Evolutionary conservation across 1,139 yeast genomes (phyloP), one percentile per base, ranked within the genome.

Genomic region (Scheffersomyces parashehatae): DNA sequence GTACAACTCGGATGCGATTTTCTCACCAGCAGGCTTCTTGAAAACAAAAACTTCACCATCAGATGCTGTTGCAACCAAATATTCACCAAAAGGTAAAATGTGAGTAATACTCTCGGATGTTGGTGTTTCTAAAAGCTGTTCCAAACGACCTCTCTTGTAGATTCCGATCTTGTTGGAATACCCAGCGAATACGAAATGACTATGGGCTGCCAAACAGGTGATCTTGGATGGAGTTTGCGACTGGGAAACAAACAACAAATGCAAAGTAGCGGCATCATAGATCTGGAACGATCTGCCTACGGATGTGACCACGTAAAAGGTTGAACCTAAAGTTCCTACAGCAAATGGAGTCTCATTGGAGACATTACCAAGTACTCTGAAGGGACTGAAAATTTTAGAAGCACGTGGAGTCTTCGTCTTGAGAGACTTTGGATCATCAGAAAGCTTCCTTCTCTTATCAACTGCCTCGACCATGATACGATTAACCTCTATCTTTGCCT

Each of bases 271-370:
- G 12, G 96, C 96, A 68, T 93, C 99, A 59, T 88, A 95, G 32
- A 93, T 88, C 64, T 93, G 99, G 67, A 93, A 89, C 1, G 95
- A 79, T 46, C 82, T 77, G 4, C 97, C 99, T 26, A 93, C 96
- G 31, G 89, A 83, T 0, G 99, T 91, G 10, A 88, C 96, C 38
- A 89, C 81, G 55, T 91, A 86, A 58, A 87, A 91, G 1, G 95
- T 83, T 13, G 88, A 78, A 44, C 99, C 99, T 45, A 93, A 74
- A 1, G 93, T 82, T 28, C 98, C 96, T 29, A 90, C 73, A 9
- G 97, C 89, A 61, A 90, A 87, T 2, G 98, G 98, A 1, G 79
- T 75, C 29, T 82, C 85, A 58, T 89, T 88, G 29, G 89, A 75
- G 26, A 86, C 88, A 59, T 83, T 83, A 6, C 95, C 95, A 7